phyloP scores from a whole-genome alignment of 2,329 filamentous ascomycete genomes.

The Penicillium paneum region DNA sequence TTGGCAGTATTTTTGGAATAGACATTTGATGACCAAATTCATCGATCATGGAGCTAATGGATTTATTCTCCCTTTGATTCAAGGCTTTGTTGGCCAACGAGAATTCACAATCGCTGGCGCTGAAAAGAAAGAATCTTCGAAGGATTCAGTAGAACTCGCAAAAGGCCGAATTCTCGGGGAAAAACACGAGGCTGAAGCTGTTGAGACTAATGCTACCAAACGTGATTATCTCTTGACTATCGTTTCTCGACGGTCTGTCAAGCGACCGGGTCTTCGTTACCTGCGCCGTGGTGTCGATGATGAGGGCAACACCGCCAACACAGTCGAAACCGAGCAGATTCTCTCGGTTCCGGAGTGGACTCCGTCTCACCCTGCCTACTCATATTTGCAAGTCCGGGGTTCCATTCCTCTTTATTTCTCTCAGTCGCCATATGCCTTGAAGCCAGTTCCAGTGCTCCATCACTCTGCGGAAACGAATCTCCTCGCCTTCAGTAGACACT shows the following conservation, averaged over 20 bases:
- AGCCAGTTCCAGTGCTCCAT: constrained; percentile 76
- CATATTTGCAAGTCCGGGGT: constrained; percentile 81
- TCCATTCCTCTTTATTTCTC: constrained; percentile 96
- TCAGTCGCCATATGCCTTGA: constrained; percentile 89
- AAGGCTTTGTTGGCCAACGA: constrained; percentile 88
- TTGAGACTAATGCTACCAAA: constrained; percentile 27
- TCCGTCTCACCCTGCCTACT: constrained; percentile 62
- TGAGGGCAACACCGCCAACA: constrained; percentile 81
- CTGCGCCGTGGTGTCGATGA: constrained; percentile 87
- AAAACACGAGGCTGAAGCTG: constrained; percentile 33
- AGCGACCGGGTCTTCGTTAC: constrained; percentile 85
- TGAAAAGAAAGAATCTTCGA: constrained; percentile 11
- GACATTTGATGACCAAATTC: constrained; percentile 69
- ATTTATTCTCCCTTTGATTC: constrained; percentile 77
- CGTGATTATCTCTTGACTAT: constrained; percentile 74
- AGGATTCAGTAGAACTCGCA: constrained; percentile 16
- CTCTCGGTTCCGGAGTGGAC: constrained; percentile 70
- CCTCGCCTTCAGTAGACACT: constrained; percentile 74
- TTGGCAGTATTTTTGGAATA: constrained; percentile 82
- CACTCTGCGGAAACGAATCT: constrained; percentile 79
- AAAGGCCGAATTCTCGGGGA: constrained; percentile 43
- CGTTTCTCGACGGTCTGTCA: constrained; percentile 82
- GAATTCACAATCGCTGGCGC: constrained; percentile 67
- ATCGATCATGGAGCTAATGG: constrained; percentile 67
- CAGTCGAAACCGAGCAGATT: constrained; percentile 92